A percentile compares a stretch with the other conserved stretches of the same genome.
Conservation (phyloP, 2,329 filamentous ascomycete genomes). For the Dactylellina parvicollis region DNA sequence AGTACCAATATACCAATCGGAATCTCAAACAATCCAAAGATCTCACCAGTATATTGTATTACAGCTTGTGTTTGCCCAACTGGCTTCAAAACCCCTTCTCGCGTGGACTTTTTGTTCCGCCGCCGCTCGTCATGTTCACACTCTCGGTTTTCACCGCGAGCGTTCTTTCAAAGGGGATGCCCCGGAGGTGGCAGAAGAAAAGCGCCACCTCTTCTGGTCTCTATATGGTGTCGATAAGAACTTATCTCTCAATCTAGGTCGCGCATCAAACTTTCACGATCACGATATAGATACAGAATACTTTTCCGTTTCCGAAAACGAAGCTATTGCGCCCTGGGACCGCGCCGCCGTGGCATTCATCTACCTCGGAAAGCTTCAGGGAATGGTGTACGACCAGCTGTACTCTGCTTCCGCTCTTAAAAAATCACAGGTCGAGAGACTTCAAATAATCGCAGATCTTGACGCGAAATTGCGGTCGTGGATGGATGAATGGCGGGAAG, state of each 20-base stretch:
- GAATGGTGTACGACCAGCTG: conserved; percentile 43
- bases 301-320: conserved; percentile 29
- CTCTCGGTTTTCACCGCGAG: conserved; percentile 44
- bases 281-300: conserved; percentile 47
- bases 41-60: not conserved
- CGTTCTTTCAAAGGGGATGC: conserved; percentile 40
- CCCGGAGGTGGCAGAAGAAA: conserved; percentile 38
- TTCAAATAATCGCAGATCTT: conserved; percentile 27
- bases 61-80: conserved; percentile 41
- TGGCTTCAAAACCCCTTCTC: conserved; percentile 40
- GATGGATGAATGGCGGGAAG: conserved; percentile 45
- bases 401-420: conserved; percentile 48
- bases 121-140: conserved; percentile 38
- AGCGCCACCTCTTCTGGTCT: conserved; percentile 50
- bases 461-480: conserved; percentile 36
- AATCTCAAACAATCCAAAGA: not conserved
- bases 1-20: not conserved
- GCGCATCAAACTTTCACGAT: conserved; percentile 50
- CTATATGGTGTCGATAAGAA: conserved; percentile 50
- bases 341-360: conserved; percentile 38
- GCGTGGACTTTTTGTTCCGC: conserved; percentile 49
- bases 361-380: conserved; percentile 31
- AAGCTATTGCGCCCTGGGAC: conserved; percentile 38
- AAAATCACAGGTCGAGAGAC: conserved; percentile 43
- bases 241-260: conserved; percentile 37